Evolutionary conservation across 1,139 yeast genomes (phyloP).

Genomic region (Nakaseomyces uthaithaninus): DNA sequence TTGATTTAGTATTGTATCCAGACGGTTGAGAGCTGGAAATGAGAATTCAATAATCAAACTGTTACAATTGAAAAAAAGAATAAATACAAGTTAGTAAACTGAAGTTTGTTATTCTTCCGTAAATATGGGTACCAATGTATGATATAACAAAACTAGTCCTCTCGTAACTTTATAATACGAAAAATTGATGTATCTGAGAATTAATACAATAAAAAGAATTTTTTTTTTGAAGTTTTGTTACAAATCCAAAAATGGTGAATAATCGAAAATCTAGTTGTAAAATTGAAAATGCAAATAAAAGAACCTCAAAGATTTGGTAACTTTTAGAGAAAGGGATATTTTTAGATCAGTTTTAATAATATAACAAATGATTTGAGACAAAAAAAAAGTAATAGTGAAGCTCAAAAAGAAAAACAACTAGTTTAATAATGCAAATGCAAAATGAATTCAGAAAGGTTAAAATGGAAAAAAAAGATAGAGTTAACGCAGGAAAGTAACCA

Average conservation of each 20-base stretch:
- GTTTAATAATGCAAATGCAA: slow-evolving; percentile 6
- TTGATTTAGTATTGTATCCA: too few species aligned
- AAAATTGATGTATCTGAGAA: not conserved
- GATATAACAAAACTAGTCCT: too few species aligned
- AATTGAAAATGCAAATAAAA: not conserved
- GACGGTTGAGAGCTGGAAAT: not conserved
- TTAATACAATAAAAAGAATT: not conserved
- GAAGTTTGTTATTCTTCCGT: not conserved
- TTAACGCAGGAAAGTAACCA: not conserved
- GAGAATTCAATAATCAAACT: not conserved
- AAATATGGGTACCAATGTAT: not conserved
- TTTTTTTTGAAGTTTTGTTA: not conserved
- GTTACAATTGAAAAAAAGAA: not conserved
- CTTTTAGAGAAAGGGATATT: not conserved
- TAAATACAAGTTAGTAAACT: slow-evolving; percentile 5
- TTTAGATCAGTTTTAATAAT: not conserved
- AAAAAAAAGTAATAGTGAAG: not conserved
- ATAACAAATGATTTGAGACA: not conserved
- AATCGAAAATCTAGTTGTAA: not conserved
- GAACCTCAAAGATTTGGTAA: too few species aligned
- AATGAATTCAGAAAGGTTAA: not conserved
- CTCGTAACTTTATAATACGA: too few species aligned
- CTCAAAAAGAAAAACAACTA: slow-evolving; percentile 1
- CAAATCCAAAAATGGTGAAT: not conserved
- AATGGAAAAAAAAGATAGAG: not conserved